Percentiles rank a stretch among this genome's conserved stretches.
Evolutionary conservation across 768 basidiomycete species (phyloP).

Genomic region (Paxillus rubicundulus): DNA sequence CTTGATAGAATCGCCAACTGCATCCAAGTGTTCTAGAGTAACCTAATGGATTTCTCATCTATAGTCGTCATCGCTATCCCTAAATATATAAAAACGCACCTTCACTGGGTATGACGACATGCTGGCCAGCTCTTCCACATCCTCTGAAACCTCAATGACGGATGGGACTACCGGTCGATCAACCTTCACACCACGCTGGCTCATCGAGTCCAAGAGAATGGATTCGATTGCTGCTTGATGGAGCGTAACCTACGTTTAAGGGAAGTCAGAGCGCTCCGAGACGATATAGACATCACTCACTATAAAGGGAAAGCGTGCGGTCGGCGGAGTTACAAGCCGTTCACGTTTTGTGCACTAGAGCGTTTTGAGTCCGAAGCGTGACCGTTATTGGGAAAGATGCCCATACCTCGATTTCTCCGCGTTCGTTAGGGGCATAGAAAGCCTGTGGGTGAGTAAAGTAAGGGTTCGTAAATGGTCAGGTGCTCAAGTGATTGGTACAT

Average conservation of each 20-base stretch:
- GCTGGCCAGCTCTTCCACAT: slow-evolving; percentile 33
- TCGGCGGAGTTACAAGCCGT: slow-evolving; percentile 54
- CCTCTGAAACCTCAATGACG: slow-evolving; percentile 25
- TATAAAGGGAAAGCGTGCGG: slow-evolving; percentile 66
- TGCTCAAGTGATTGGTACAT: slow-evolving; percentile 14
- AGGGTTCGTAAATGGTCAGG: too few species aligned
- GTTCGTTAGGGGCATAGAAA: slow-evolving; percentile 61
- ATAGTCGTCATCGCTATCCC: too few species aligned
- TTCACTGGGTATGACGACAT: slow-evolving; percentile 12
- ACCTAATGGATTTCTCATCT: background rate
- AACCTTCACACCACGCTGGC: slow-evolving; percentile 20
- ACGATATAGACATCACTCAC: slow-evolving; percentile 14
- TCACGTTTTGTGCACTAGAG: slow-evolving; percentile 57
- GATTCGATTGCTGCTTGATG: slow-evolving; percentile 34
- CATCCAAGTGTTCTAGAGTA: background rate
- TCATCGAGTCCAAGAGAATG: slow-evolving; percentile 35
- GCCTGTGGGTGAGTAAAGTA: slow-evolving; percentile 39
- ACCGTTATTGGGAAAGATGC: slow-evolving; percentile 17
- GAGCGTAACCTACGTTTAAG: slow-evolving; percentile 18
- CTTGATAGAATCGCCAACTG: slow-evolving; percentile 21
- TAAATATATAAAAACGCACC: background rate
- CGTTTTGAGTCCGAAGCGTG: background rate
- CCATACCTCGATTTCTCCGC: slow-evolving; percentile 53
- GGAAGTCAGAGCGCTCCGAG: too few species aligned
- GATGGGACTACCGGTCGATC: slow-evolving; percentile 28